phyloP scores from a whole-genome alignment of 2,329 filamentous ascomycete species.

The Sporothrix euskadiensis region DNA sequence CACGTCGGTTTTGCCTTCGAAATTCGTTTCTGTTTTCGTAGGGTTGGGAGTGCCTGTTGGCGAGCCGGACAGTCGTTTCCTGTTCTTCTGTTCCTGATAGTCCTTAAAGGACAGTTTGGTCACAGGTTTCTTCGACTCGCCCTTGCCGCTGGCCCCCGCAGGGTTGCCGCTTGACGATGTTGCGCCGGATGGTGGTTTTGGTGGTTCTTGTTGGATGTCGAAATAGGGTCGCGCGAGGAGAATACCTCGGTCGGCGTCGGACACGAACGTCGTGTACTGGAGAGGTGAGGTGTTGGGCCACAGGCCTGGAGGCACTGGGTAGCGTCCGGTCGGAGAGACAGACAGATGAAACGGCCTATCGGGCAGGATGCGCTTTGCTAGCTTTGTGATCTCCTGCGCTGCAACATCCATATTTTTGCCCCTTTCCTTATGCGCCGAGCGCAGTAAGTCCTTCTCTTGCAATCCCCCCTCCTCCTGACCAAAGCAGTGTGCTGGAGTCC shows the following conservation, averaged over 20 bases:
- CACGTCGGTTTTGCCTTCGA: neutral
- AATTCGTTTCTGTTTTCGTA: constrained; percentile 16
- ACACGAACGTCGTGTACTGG: constrained; percentile 60
- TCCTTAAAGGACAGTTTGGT: constrained; percentile 58
- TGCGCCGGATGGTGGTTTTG: constrained; percentile 38
- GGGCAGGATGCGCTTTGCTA: constrained; percentile 34
- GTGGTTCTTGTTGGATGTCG: constrained; percentile 56
- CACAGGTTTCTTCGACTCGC: constrained; percentile 41
- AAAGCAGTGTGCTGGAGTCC: neutral
- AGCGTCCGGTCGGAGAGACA: constrained; percentile 51
- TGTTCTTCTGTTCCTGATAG: constrained; percentile 57
- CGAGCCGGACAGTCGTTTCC: constrained; percentile 45
- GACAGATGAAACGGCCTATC: constrained; percentile 51
- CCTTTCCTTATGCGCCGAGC: neutral
- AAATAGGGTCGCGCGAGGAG: constrained; percentile 59
- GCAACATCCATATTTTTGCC: constrained; percentile 35
- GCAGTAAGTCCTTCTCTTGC: constrained; percentile 13
- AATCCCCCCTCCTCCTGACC: constrained; percentile 23
- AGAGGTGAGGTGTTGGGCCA: constrained; percentile 50
- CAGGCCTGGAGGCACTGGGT: constrained; percentile 46
- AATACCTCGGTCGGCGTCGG: constrained; percentile 59
- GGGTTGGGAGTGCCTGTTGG: constrained; percentile 38
- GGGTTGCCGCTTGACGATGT: constrained; percentile 36
- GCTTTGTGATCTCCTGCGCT: constrained; percentile 33
- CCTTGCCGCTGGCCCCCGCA: constrained; percentile 35